Evolutionary conservation across 225 moss, liverwort and hornwort species (phyloP).

Genomic region (Physcomitrellopsis africana): DNA sequence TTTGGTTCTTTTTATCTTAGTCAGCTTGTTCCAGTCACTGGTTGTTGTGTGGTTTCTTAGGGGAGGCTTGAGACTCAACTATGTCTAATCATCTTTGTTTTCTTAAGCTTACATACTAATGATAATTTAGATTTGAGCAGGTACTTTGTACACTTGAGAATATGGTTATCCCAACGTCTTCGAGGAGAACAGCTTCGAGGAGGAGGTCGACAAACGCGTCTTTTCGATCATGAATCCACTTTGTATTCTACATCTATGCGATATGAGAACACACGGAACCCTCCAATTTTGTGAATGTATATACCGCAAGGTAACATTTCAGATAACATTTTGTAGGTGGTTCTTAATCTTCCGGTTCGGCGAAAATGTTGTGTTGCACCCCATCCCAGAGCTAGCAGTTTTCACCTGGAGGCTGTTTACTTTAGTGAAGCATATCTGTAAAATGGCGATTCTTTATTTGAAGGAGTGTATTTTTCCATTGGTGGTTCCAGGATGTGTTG

Average conservation of each 20-base stretch:
- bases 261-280: neutral
- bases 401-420: neutral
- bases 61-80: too few species aligned
- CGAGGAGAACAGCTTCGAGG: constrained; percentile 42
- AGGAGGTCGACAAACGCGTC: constrained; percentile 22
- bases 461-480: constrained; percentile 14
- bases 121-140: constrained; percentile 22
- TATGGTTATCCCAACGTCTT: constrained; percentile 39
- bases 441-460: constrained; percentile 7
- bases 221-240: neutral
- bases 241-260: neutral
- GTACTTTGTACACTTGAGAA: constrained; percentile 54
- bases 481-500: neutral
- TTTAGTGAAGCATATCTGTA: neutral
- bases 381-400: neutral
- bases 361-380: neutral
- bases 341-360: neutral
- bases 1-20: too few species aligned
- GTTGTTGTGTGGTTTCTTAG: too few species aligned
- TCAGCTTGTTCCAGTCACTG: too few species aligned
- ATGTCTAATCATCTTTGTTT: too few species aligned
- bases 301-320: neutral
- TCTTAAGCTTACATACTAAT: too few species aligned
- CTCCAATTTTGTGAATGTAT: constrained; percentile 28
- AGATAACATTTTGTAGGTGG: neutral